Conservation (phyloP, 108 stramenopile species). For the Tribonema minus region DNA sequence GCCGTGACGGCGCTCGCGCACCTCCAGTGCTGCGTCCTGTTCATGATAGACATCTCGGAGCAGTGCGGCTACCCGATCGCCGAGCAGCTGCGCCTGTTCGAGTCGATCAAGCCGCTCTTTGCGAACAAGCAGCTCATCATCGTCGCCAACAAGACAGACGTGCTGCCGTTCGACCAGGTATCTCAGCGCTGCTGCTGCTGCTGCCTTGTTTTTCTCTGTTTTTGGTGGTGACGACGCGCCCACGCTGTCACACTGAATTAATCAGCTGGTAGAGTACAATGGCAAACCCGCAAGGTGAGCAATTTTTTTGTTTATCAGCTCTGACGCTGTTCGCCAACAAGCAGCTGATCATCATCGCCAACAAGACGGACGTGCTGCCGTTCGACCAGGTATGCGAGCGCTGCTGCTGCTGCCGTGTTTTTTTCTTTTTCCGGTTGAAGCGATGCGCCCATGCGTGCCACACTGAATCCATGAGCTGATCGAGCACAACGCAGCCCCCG, state of each 20-base stretch:
- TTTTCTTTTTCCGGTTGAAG: no score
- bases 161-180: slow-evolving; percentile 82
- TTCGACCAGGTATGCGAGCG: slow-evolving; percentile 64
- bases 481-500: no score
- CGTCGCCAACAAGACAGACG: slow-evolving; percentile 95
- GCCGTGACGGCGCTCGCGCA: slow-evolving; percentile 98
- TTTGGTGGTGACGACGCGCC: no score
- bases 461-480: no score
- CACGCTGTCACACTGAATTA: no score
- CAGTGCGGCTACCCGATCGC: slow-evolving; percentile 97
- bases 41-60: slow-evolving; percentile 95
- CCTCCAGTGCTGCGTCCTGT: slow-evolving; percentile 91
- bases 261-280: no score
- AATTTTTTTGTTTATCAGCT: no score
- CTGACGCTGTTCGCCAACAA: slow-evolving; percentile 98
- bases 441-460: no score
- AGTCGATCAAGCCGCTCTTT: slow-evolving; percentile 90
- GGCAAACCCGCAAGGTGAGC: no score
- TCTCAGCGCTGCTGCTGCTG: no score
- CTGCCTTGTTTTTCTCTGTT: no score
- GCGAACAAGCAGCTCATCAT: slow-evolving; percentile 95
- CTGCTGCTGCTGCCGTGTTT: no score
- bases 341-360: slow-evolving; percentile 90
- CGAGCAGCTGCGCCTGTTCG: slow-evolving; percentile 77
- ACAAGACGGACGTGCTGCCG: slow-evolving; percentile 89